phyloP scores from a whole-genome alignment of 768 basidiomycete genomes.

The Naganishia antarctica region DNA sequence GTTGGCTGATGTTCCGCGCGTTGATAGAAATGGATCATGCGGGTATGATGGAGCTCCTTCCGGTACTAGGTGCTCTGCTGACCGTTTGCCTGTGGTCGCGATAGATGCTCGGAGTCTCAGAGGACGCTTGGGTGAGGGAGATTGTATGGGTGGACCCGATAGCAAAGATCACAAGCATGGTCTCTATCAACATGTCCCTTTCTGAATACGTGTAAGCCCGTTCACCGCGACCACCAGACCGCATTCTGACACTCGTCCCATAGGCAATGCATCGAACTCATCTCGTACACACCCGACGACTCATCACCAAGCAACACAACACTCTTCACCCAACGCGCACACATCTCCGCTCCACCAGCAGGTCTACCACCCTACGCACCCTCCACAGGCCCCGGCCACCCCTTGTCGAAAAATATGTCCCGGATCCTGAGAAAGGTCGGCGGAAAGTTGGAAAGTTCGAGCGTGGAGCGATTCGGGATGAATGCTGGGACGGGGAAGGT shows the following conservation, averaged over 20 bases:
- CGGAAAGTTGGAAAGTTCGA: conserved; percentile 76
- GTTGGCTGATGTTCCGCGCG: too few species aligned
- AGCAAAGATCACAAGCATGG: conserved; percentile 72
- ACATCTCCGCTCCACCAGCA: conserved; percentile 54
- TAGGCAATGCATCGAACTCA: conserved; percentile 63
- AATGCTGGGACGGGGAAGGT: conserved; percentile 84
- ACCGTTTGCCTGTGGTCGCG: neutral
- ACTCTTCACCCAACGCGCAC: conserved; percentile 79
- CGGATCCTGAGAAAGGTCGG: conserved; percentile 71
- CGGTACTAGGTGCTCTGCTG: neutral
- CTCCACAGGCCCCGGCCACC: conserved; percentile 6
- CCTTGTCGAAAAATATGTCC: conserved; percentile 14
- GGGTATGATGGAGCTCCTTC: conserved; percentile 57
- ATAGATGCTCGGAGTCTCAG: conserved; percentile 83
- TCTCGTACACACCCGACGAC: conserved; percentile 71
- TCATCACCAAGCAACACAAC: conserved; percentile 52
- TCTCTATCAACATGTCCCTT: conserved; percentile 85
- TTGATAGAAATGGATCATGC: conserved; percentile 71
- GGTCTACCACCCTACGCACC: conserved; percentile 34
- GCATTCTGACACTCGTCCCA: neutral
- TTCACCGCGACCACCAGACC: neutral
- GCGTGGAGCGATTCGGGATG: conserved; percentile 81
- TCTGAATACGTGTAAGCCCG: conserved; percentile 85
- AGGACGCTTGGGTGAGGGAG: conserved; percentile 90
- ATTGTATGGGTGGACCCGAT: conserved; percentile 87